Conservation (phyloP, 805 yeast species). For the Candida rishiriensis region DNA sequence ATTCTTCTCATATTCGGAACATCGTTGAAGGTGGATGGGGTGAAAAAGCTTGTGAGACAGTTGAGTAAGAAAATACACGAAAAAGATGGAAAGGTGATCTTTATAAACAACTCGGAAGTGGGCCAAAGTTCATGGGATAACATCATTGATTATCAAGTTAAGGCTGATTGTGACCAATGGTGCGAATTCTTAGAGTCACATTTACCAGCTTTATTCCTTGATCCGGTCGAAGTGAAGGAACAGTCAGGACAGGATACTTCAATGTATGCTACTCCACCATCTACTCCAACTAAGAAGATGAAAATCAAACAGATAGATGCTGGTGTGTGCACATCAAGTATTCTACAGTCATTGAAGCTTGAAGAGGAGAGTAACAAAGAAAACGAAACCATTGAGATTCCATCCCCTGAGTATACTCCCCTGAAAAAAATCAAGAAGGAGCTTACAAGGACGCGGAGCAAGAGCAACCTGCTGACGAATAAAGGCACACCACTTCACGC, state of each 20-base stretch:
- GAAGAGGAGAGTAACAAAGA: background rate
- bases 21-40: constrained; percentile 86
- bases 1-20: constrained; percentile 88
- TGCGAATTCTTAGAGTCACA: constrained; percentile 49
- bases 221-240: constrained; percentile 7
- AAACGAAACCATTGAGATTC: no score
- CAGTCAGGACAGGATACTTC: constrained; percentile 13
- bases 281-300: constrained; percentile 15
- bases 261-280: constrained; percentile 19
- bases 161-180: constrained; percentile 81
- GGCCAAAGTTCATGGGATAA: constrained; percentile 63
- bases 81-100: constrained; percentile 72
- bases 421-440: no score
- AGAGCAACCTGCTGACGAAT: no score
- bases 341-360: background rate
- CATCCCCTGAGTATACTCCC: no score
- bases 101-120: constrained; percentile 67
- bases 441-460: no score
- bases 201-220: constrained; percentile 59
- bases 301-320: background rate
- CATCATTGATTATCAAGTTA: constrained; percentile 72
- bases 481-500: no score
- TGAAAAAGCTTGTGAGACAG: constrained; percentile 67
- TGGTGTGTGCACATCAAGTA: background rate
- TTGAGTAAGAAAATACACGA: constrained; percentile 69